These are phyloP conservation scores for Ceratocystis albifundus DNA, from an alignment of 2,329 filamentous ascomycete species.

Conservation along the genomic window DNA sequence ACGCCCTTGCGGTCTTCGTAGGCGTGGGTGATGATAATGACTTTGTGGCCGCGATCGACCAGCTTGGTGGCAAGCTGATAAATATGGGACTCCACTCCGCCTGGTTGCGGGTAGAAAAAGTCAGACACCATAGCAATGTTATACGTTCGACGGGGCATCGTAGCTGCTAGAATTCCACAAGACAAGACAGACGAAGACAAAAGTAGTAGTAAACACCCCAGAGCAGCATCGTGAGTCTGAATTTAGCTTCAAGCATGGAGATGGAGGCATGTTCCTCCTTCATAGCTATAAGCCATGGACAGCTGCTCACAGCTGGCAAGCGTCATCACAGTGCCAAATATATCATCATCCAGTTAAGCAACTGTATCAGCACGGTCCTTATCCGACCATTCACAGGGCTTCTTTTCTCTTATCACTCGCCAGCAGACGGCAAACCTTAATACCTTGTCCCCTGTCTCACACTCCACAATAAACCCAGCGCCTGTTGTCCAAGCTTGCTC, in stretches of 20 bases:
- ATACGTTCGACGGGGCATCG: slow-evolving; percentile 47
- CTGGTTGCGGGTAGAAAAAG: slow-evolving; percentile 97
- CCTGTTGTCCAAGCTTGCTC: not conserved
- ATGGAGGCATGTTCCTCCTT: not conserved
- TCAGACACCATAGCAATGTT: slow-evolving; percentile 90
- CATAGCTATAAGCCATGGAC: not conserved
- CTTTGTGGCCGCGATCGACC: slow-evolving; percentile 93
- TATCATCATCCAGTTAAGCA: not conserved
- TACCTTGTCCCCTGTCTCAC: not conserved
- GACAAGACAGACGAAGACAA: not conserved
- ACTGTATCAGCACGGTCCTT: not conserved
- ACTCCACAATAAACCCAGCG: not conserved
- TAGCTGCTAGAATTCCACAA: slow-evolving; percentile 25
- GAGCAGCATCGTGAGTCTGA: not conserved
- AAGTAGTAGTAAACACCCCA: not conserved
- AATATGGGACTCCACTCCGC: slow-evolving; percentile 94
- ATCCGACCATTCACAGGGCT: not conserved
- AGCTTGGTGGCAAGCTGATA: slow-evolving; percentile 95
- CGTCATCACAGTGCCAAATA: not conserved
- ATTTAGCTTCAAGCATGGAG: slow-evolving; percentile 5
- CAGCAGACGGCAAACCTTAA: not conserved
- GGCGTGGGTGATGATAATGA: slow-evolving; percentile 92
- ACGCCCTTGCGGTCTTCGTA: slow-evolving; percentile 85
- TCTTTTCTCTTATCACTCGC: not conserved
- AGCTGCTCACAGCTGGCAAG: not conserved